phyloP scores from a whole-genome alignment of 805 yeast genomes.

The Yarrowia keelungensis region DNA sequence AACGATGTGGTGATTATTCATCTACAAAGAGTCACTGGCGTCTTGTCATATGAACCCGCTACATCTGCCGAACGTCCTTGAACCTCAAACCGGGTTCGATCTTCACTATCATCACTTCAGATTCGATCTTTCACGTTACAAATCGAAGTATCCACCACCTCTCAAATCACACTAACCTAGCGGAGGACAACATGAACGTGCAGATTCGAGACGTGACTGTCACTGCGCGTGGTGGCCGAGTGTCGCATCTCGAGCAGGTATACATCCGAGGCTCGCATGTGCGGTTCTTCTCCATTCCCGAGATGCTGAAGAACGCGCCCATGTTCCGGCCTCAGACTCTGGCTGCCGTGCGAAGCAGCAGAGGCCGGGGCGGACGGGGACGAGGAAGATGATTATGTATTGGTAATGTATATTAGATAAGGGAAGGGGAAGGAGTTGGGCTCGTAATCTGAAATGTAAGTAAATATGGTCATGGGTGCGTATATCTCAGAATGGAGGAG shows the following conservation, averaged over 20 bases:
- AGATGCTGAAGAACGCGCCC: conserved; percentile 86
- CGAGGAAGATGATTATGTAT: conserved; percentile 40
- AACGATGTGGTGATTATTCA: too few relatives aligned
- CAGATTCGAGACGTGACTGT: conserved; percentile 81
- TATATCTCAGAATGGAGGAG: neutral
- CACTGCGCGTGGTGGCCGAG: conserved; percentile 77
- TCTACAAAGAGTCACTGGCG: too few relatives aligned
- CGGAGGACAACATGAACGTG: conserved; percentile 93
- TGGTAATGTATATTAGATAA: conserved; percentile 3
- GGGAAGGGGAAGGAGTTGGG: neutral
- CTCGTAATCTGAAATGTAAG: neutral
- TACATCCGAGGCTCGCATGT: conserved; percentile 92
- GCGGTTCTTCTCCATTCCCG: conserved; percentile 85
- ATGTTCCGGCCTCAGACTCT: conserved; percentile 63
- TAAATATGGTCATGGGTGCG: neutral
- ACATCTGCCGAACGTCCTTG: too few relatives aligned
- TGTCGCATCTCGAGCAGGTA: conserved; percentile 79
- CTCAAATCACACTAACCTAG: conserved; percentile 38
- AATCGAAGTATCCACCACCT: too few relatives aligned
- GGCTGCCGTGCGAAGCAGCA: conserved; percentile 44
- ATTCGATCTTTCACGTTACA: too few relatives aligned
- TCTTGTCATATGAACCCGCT: too few relatives aligned
- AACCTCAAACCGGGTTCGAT: too few relatives aligned
- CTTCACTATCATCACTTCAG: too few relatives aligned
- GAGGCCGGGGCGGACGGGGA: conserved; percentile 45